phyloP scores from a whole-genome alignment of 805 yeast species.

The Hanseniaspora taiwanica region DNA sequence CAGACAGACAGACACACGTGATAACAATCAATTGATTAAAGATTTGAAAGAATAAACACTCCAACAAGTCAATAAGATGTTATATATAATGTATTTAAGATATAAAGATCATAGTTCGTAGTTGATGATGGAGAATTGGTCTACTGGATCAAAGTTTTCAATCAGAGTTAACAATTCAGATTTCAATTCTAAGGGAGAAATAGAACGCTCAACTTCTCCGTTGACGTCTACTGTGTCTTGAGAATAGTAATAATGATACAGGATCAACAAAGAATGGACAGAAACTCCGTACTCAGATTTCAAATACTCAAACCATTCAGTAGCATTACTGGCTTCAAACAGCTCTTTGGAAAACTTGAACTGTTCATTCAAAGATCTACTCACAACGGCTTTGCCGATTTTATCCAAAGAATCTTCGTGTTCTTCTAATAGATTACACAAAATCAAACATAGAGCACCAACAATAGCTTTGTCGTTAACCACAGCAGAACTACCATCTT shows the following conservation, averaged over 20 bases:
- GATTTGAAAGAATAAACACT: no score
- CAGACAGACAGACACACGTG: background rate
- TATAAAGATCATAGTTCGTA: slow-evolving; percentile 12
- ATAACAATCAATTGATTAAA: no score
- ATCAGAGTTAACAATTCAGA: slow-evolving; percentile 12
- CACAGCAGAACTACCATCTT: no score
- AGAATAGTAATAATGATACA: no score
- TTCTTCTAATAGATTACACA: slow-evolving; percentile 15
- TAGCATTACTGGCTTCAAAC: slow-evolving; percentile 12
- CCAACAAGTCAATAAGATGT: background rate
- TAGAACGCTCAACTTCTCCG: no score
- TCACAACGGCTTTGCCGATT: slow-evolving; percentile 20
- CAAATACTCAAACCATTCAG: slow-evolving; percentile 14
- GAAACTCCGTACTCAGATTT: slow-evolving; percentile 8
- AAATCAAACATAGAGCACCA: slow-evolving; percentile 18
- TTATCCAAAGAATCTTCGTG: slow-evolving; percentile 12
- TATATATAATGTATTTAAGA: no score
- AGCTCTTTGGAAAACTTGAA: slow-evolving; percentile 13
- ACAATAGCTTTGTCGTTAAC: slow-evolving; percentile 11
- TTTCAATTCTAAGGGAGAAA: slow-evolving; percentile 7
- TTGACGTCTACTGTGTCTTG: no score
- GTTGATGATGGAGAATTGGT: slow-evolving; percentile 15
- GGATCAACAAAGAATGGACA: slow-evolving; percentile 11
- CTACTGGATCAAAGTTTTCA: slow-evolving; percentile 14
- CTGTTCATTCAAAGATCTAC: slow-evolving; percentile 13